Percentiles rank a stretch among this genome's conserved stretches.
These are phyloP conservation scores for Calocybe gangraenosa DNA, from an alignment of 768 basidiomycete genomes.

Conservation along the genomic window DNA sequence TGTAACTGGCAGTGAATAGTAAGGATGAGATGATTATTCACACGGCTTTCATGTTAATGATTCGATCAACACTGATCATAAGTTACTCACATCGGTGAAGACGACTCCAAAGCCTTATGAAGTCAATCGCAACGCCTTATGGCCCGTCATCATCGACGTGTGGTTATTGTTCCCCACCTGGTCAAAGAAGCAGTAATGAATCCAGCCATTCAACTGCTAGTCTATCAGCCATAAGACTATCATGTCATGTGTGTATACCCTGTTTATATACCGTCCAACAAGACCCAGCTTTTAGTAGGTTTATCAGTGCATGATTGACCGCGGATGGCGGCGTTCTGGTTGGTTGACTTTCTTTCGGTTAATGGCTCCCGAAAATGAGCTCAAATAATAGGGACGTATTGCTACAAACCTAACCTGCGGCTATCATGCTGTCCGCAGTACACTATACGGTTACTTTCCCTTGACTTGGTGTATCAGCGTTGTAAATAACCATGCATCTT, in stretches of 20 bases:
- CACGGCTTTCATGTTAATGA: too few relatives aligned
- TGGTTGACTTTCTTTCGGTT: neutral
- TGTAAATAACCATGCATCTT: conserved; percentile 1
- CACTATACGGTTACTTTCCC: conserved; percentile 68
- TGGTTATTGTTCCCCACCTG: conserved; percentile 64
- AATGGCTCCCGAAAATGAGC: neutral
- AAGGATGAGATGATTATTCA: too few relatives aligned
- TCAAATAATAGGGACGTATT: conserved; percentile 47
- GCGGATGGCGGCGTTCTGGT: conserved; percentile 83
- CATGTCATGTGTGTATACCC: conserved; percentile 30
- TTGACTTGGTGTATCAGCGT: conserved; percentile 6
- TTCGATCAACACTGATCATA: too few relatives aligned
- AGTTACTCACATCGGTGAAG: too few relatives aligned
- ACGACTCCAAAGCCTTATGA: neutral
- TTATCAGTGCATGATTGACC: conserved; percentile 81
- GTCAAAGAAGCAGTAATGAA: conserved; percentile 33
- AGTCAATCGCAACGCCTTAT: conserved; percentile 35
- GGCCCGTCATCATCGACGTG: conserved; percentile 41
- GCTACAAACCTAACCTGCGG: conserved; percentile 85
- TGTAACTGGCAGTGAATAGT: too few relatives aligned
- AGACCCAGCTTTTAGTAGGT: conserved; percentile 35
- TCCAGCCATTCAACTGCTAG: conserved; percentile 48
- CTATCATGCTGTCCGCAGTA: conserved; percentile 91
- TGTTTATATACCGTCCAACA: neutral
- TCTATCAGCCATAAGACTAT: conserved; percentile 45